Evolutionary conservation across 2,329 filamentous ascomycete species (phyloP).

Genomic region (Scleromitrula shiraiana): DNA sequence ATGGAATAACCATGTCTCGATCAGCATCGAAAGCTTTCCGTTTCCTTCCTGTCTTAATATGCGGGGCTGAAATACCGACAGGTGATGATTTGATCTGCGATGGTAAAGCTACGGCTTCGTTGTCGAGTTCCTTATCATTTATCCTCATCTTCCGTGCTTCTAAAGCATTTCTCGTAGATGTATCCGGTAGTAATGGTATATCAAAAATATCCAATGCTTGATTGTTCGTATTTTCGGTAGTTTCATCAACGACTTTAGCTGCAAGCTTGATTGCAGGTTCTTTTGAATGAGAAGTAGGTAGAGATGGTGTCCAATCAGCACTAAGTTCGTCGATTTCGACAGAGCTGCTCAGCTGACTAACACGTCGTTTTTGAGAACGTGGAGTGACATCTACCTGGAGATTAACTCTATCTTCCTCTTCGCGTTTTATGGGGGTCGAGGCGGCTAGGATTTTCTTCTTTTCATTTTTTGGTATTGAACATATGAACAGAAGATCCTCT

Average conservation of each 20-base stretch:
- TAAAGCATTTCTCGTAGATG: slow-evolving; percentile 3
- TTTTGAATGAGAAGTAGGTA: background rate
- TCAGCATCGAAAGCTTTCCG: background rate
- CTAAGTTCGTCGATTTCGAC: slow-evolving; percentile 8
- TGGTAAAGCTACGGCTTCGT: background rate
- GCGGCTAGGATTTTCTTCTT: background rate
- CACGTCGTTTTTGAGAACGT: background rate
- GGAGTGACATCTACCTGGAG: background rate
- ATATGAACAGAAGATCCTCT: slow-evolving; percentile 20
- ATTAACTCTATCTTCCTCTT: background rate
- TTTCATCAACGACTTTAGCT: background rate
- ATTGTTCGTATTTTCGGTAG: background rate
- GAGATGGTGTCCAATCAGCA: background rate
- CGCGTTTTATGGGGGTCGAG: background rate
- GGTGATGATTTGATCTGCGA: background rate
- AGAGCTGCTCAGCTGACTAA: background rate
- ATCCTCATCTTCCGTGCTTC: background rate
- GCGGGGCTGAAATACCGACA: background rate
- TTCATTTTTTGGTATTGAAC: slow-evolving; percentile 11
- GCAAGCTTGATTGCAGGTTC: background rate
- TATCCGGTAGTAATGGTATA: slow-evolving; percentile 2
- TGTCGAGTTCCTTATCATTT: background rate
- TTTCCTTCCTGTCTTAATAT: background rate
- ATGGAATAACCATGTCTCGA: background rate
- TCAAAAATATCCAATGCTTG: background rate